A percentile compares a stretch with the other conserved stretches of the same genome.
These are phyloP conservation scores for Penicillium sp. DNA, from an alignment of 2,329 filamentous ascomycete genomes.

Conservation along the genomic window DNA sequence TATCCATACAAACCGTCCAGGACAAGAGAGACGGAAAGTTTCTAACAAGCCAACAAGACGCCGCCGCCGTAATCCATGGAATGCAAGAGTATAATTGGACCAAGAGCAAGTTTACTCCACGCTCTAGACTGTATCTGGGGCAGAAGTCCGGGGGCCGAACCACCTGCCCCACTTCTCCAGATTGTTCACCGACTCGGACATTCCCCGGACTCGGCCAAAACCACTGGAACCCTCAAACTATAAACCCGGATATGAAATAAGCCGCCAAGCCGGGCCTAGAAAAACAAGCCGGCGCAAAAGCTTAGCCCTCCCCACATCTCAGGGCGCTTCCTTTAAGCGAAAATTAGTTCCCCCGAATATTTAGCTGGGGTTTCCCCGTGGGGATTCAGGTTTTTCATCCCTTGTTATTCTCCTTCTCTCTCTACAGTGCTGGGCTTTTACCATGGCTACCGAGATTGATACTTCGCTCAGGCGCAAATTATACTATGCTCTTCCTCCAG, in stretches of 20 bases:
- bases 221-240: background rate
- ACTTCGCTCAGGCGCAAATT: background rate
- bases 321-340: background rate
- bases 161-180: background rate
- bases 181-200: background rate
- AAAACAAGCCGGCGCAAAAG: background rate
- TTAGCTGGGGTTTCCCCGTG: background rate
- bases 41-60: background rate
- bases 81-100: background rate
- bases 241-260: background rate
- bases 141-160: background rate
- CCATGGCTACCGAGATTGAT: conserved; percentile 1
- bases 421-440: background rate
- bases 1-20: background rate
- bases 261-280: background rate
- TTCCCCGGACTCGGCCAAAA: background rate
- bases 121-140: background rate
- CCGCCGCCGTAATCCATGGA: background rate
- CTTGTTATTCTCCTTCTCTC: background rate
- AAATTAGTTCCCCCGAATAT: background rate
- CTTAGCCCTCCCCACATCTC: conserved; percentile 1
- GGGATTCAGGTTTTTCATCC: background rate
- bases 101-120: background rate
- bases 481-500: background rate
- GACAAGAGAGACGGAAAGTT: background rate